These are phyloP conservation scores for Aphanomyces euteiches DNA, from an alignment of 352 stramenopile genomes.

Conservation along the genomic window DNA sequence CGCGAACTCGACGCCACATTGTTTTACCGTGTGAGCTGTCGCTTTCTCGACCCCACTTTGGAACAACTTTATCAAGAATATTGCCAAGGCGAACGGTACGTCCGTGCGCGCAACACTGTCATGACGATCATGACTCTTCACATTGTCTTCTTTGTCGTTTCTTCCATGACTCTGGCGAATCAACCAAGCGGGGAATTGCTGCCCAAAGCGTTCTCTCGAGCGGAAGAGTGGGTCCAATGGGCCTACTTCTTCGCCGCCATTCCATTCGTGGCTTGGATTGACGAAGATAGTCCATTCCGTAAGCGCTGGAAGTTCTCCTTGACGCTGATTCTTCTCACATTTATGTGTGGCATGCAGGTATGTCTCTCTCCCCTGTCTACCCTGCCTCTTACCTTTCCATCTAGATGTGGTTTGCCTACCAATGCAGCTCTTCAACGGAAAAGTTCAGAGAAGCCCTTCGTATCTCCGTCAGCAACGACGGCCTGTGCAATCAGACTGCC, in stretches of 20 bases:
- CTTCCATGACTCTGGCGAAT: slow-evolving; percentile 54
- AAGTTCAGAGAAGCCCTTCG: slow-evolving; percentile 20
- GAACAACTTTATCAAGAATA: slow-evolving; percentile 83
- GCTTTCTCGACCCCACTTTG: slow-evolving; percentile 67
- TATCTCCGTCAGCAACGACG: too few relatives aligned
- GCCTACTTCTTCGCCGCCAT: slow-evolving; percentile 63
- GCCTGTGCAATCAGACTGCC: slow-evolving; percentile 46
- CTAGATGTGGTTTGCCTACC: slow-evolving; percentile 53
- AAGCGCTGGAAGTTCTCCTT: slow-evolving; percentile 24
- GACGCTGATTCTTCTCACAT: slow-evolving; percentile 20
- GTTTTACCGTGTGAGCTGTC: slow-evolving; percentile 29
- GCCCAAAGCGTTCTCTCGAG: slow-evolving; percentile 43
- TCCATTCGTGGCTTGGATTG: slow-evolving; percentile 40
- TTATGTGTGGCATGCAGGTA: slow-evolving; percentile 28
- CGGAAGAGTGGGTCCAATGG: slow-evolving; percentile 60
- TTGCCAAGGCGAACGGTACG: slow-evolving; percentile 78
- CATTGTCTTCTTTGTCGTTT: slow-evolving; percentile 60
- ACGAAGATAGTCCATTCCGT: slow-evolving; percentile 30
- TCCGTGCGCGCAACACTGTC: slow-evolving; percentile 67
- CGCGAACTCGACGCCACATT: slow-evolving; percentile 24
- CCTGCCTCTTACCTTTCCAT: not conserved
- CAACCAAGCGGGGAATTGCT: slow-evolving; percentile 54
- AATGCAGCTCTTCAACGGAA: slow-evolving; percentile 34
- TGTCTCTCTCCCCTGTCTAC: not conserved
- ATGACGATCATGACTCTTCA: slow-evolving; percentile 68